Conservation (phyloP, 2,329 filamentous ascomycete genomes). For the Mycocentrospora acerina region DNA sequence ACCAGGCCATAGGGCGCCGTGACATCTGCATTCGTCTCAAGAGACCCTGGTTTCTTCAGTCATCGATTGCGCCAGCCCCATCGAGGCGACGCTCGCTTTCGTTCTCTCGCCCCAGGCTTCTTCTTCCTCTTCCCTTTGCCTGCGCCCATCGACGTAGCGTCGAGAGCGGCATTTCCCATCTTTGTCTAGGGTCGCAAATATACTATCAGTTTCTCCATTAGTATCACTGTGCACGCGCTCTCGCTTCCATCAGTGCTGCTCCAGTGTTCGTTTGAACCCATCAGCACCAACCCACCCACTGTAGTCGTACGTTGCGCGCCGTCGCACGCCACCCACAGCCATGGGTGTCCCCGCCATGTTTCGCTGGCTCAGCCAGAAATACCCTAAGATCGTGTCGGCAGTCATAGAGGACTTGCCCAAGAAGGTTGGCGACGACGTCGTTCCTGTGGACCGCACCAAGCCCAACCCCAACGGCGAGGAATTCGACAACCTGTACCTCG, state of each 20-base stretch:
- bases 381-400: constrained; percentile 92
- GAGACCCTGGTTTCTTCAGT: constrained; percentile 1
- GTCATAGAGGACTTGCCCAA: constrained; percentile 85
- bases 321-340: constrained; percentile 30
- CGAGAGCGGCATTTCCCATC: constrained; percentile 9
- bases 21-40: not conserved
- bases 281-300: constrained; percentile 4
- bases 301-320: constrained; percentile 11
- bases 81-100: constrained; percentile 3
- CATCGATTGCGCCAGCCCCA: constrained; percentile 4
- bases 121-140: too few species aligned
- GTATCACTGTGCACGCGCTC: constrained; percentile 17
- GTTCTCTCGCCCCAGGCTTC: constrained; percentile 11
- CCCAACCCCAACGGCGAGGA: constrained; percentile 97
- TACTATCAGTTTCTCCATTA: constrained; percentile 17
- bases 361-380: constrained; percentile 94
- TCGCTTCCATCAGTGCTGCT: constrained; percentile 15
- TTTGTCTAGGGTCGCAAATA: constrained; percentile 18
- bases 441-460: constrained; percentile 80
- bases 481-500: constrained; percentile 95
- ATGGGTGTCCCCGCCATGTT: constrained; percentile 97
- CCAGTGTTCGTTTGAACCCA: constrained; percentile 7
- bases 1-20: constrained; percentile 3
- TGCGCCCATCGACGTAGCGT: constrained; percentile 15
- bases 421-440: constrained; percentile 77